Conservation (phyloP, 2,329 filamentous ascomycete species). For the Epichloe brachyelytri region DNA sequence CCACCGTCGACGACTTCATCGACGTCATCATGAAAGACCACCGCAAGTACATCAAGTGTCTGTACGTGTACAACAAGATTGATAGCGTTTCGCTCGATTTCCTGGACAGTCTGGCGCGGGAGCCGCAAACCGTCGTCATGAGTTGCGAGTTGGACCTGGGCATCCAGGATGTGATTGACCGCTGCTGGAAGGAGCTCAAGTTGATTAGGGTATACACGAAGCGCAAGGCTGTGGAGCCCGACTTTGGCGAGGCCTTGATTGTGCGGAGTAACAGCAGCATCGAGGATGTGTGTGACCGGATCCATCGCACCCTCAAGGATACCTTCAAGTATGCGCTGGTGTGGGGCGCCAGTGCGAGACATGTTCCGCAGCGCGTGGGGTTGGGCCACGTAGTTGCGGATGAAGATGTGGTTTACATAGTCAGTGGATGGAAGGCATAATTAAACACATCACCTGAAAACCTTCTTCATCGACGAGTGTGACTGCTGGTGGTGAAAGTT, state of each 20-base stretch:
- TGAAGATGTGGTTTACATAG: slow-evolving; percentile 57
- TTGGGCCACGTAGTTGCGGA: slow-evolving; percentile 65
- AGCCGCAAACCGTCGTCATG: slow-evolving; percentile 94
- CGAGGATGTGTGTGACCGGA: slow-evolving; percentile 92
- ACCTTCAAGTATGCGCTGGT: slow-evolving; percentile 98
- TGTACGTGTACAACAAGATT: slow-evolving; percentile 99
- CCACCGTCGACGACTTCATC: slow-evolving; percentile 95
- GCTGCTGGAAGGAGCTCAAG: slow-evolving; percentile 86
- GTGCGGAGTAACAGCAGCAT: slow-evolving; percentile 79
- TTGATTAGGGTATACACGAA: slow-evolving; percentile 95
- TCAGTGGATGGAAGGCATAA: slow-evolving; percentile 50
- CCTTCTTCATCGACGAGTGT: background rate
- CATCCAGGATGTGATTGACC: slow-evolving; percentile 82
- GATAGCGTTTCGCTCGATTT: slow-evolving; percentile 89
- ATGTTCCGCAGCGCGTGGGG: slow-evolving; percentile 88
- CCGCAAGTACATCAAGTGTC: slow-evolving; percentile 85
- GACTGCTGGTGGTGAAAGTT: background rate
- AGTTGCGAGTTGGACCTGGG: slow-evolving; percentile 91
- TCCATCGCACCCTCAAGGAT: slow-evolving; percentile 90
- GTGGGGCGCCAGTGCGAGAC: slow-evolving; percentile 91
- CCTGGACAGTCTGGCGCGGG: slow-evolving; percentile 79
- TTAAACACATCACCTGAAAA: background rate
- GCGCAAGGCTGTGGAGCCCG: slow-evolving; percentile 79
- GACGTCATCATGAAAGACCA: slow-evolving; percentile 99
- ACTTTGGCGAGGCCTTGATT: slow-evolving; percentile 85